Conservation (phyloP, 2,329 filamentous ascomycete genomes). For the Trichoderma brevicompactum region DNA sequence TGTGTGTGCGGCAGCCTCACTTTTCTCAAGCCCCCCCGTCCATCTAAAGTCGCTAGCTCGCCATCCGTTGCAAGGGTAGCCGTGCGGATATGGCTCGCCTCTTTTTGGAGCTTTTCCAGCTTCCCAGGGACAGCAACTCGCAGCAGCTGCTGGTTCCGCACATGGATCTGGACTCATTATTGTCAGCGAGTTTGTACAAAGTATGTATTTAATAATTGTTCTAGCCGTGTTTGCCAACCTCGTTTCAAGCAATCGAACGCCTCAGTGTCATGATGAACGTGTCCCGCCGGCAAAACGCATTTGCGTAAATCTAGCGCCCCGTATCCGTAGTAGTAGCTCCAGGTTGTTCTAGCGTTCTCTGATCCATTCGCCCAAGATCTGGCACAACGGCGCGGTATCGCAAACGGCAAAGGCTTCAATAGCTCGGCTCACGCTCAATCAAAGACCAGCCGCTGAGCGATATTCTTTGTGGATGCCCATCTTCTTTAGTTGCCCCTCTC, state of each 20-base stretch:
- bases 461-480: slow-evolving; percentile 2
- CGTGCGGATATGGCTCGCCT: background rate
- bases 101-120: background rate
- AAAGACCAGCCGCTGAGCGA: slow-evolving; percentile 6
- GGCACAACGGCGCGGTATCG: slow-evolving; percentile 24
- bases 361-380: slow-evolving; percentile 9
- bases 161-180: no score
- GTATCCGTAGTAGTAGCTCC: background rate
- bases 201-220: no score
- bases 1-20: slow-evolving; percentile 16
- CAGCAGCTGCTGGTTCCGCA: no score
- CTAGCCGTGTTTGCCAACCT: no score
- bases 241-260: no score
- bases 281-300: no score
- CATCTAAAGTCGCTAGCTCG: slow-evolving; percentile 1
- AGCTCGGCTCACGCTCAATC: background rate
- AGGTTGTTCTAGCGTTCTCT: background rate
- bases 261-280: no score
- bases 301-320: background rate
- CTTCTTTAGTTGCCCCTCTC: no score
- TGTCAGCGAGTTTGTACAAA: background rate
- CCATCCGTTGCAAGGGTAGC: background rate
- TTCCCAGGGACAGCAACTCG: no score
- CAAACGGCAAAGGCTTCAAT: slow-evolving; percentile 25
- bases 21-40: background rate